Evolutionary conservation across 208 protist species (phyloP).

Genomic region (Acanthamoeba royreba): DNA sequence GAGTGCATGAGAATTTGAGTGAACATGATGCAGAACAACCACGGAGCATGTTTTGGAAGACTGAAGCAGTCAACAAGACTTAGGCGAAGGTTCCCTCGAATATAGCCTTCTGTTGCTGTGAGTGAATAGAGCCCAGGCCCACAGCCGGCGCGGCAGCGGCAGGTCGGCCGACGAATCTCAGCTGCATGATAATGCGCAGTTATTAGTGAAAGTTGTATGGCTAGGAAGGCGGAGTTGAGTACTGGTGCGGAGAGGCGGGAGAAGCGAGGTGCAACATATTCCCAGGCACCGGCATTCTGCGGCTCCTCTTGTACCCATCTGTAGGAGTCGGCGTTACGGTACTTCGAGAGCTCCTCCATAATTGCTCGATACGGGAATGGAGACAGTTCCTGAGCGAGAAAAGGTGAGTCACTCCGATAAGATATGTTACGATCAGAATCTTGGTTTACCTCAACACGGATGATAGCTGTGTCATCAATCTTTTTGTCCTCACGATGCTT

Average conservation of each 20-base stretch:
- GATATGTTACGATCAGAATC: too few relatives aligned
- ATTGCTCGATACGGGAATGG: slow-evolving; percentile 65
- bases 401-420: too few relatives aligned
- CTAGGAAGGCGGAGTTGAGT: background rate
- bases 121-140: background rate
- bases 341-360: slow-evolving; percentile 36
- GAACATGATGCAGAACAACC: too few relatives aligned
- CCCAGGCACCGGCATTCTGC: slow-evolving; percentile 62
- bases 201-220: too few relatives aligned
- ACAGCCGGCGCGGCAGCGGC: background rate
- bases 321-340: slow-evolving; percentile 57
- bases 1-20: too few relatives aligned
- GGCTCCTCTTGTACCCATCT: slow-evolving; percentile 65
- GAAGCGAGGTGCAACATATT: slow-evolving; percentile 65
- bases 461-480: slow-evolving; percentile 32
- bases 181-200: background rate
- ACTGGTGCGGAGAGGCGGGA: background rate
- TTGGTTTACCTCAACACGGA: slow-evolving; percentile 43
- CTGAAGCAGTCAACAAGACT: too few relatives aligned
- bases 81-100: background rate
- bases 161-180: background rate
- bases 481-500: slow-evolving; percentile 53
- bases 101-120: background rate
- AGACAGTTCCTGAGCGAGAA: slow-evolving; percentile 51
- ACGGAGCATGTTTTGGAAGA: too few relatives aligned